Conservation (phyloP, 2,329 filamentous ascomycete species). For the Ascochyta koolunga region DNA sequence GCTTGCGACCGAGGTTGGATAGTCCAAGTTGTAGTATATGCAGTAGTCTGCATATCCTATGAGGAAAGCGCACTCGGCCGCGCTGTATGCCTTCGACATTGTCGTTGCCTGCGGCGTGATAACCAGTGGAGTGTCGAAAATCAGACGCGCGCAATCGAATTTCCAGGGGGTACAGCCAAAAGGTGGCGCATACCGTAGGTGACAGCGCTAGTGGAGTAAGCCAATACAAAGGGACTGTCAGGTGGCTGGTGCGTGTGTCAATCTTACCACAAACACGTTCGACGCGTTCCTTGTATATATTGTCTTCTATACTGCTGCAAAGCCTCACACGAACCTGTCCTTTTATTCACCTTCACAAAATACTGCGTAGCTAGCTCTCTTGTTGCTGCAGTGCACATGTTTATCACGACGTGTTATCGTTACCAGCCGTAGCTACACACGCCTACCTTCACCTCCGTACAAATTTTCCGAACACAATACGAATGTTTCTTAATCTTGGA, state of each 20-base stretch:
- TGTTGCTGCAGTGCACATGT: neutral
- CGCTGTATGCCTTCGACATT: neutral
- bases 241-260: no score
- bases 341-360: neutral
- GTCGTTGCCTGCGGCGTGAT: neutral
- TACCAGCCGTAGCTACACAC: neutral
- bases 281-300: no score
- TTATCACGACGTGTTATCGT: neutral
- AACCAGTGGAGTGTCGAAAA: neutral
- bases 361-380: neutral
- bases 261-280: no score
- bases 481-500: neutral
- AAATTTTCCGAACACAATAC: neutral
- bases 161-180: no score
- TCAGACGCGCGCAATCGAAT: neutral
- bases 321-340: neutral
- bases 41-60: slow-evolving; percentile 1
- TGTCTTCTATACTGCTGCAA: no score
- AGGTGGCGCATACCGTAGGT: no score
- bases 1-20: neutral
- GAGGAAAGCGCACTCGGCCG: neutral
- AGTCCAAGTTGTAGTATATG: neutral
- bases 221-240: no score
- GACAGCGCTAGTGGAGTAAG: no score
- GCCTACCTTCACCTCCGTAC: neutral